Conservation (phyloP, 179 eudicot genomes). For the Spergularia azorica region DNA sequence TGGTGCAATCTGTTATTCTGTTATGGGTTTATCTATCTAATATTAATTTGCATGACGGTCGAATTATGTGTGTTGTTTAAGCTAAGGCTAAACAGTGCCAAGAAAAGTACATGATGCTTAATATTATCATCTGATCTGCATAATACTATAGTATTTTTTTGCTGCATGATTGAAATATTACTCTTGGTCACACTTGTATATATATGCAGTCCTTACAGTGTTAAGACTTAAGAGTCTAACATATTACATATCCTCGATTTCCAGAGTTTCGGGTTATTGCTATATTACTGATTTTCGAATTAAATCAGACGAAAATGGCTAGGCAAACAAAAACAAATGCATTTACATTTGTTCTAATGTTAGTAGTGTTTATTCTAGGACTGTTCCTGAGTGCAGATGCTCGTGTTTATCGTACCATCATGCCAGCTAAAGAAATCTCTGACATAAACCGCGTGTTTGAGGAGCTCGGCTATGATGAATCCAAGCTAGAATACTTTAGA, state of each 20-base stretch:
- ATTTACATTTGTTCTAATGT: neutral
- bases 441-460: constrained; percentile 6
- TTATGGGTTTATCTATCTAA: neutral
- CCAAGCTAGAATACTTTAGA: constrained; percentile 27
- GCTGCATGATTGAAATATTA: too few species aligned
- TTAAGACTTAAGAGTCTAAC: neutral
- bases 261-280: too few species aligned
- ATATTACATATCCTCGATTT: neutral
- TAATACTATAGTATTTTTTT: neutral
- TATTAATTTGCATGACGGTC: neutral
- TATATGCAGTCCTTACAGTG: neutral
- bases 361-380: constrained; percentile 9
- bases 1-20: too few species aligned
- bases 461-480: constrained; percentile 32
- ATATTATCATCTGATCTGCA: too few species aligned
- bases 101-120: too few species aligned
- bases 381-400: constrained; percentile 13
- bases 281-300: neutral
- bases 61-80: neutral
- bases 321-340: constrained; percentile 18
- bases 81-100: too few species aligned
- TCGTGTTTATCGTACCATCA: constrained; percentile 22
- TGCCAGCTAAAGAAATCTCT: constrained; percentile 7
- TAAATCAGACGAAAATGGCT: constrained; percentile 13
- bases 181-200: neutral